Evolutionary conservation across 805 yeast genomes (phyloP).

Genomic region (Maudiozyma pseudohumilis): DNA sequence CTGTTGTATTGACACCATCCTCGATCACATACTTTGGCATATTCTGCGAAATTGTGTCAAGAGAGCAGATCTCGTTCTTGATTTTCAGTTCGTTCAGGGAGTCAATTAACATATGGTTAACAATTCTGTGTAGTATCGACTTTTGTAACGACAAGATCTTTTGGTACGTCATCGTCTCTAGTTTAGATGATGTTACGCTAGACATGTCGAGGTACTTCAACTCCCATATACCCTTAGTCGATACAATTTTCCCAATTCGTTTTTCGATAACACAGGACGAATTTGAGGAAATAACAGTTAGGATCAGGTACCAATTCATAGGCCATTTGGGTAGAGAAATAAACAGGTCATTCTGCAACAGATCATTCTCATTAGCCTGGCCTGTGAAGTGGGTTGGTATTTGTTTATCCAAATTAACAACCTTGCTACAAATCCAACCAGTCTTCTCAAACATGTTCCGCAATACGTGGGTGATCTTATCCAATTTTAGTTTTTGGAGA

Average conservation of each 20-base stretch:
- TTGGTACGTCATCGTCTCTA: conserved; percentile 28
- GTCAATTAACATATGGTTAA: conserved; percentile 30
- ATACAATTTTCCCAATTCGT: conserved; percentile 27
- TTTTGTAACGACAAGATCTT: conserved; percentile 24
- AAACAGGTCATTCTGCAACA: conserved; percentile 24
- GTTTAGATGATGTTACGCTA: conserved; percentile 17
- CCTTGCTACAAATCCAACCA: conserved; percentile 27
- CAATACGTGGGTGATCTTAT: conserved; percentile 24
- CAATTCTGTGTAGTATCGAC: conserved; percentile 25
- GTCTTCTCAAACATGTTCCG: conserved; percentile 29
- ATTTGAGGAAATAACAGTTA: conserved; percentile 26
- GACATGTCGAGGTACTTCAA: conserved; percentile 23
- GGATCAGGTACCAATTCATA: conserved; percentile 28
- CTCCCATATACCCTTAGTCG: conserved; percentile 27
- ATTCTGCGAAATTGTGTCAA: conserved; percentile 6
- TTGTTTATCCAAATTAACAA: conserved; percentile 17
- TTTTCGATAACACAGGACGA: conserved; percentile 26
- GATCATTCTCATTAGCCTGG: conserved; percentile 1
- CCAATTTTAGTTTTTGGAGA: conserved; percentile 24
- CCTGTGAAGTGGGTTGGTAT: conserved; percentile 13
- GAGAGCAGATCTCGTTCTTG: conserved; percentile 20
- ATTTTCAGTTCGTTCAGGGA: conserved; percentile 27
- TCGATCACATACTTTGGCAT: conserved; percentile 20
- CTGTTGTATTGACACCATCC: background rate
- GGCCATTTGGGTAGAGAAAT: conserved; percentile 30